Evolutionary conservation across 2,329 filamentous ascomycete species (phyloP).

Genomic region (Fusarium drepaniforme): DNA sequence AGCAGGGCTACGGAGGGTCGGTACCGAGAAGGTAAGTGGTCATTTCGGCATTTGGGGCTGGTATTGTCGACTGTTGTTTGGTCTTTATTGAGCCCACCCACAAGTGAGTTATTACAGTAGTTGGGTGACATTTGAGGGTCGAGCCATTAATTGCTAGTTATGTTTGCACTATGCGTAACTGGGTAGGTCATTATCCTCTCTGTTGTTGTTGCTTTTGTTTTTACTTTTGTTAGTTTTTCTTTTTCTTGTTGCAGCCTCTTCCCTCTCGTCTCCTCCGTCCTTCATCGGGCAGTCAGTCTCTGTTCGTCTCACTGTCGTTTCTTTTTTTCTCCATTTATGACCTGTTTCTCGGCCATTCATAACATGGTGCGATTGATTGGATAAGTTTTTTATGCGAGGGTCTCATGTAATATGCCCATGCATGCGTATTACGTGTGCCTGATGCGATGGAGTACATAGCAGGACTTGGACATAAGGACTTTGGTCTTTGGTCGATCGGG

Average conservation of each 20-base stretch:
- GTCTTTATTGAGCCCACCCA: slow-evolving; percentile 26
- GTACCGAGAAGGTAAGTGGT: slow-evolving; percentile 9
- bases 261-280: not conserved
- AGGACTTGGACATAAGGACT: slow-evolving; percentile 16
- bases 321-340: slow-evolving; percentile 13
- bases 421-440: slow-evolving; percentile 23
- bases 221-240: not conserved
- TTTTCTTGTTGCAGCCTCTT: slow-evolving; percentile 30
- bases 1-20: slow-evolving; percentile 10
- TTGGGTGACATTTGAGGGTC: slow-evolving; percentile 18
- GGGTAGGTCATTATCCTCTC: not conserved
- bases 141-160: not conserved
- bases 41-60: slow-evolving; percentile 13
- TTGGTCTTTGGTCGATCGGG: slow-evolving; percentile 17
- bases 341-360: slow-evolving; percentile 9
- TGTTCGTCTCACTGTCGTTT: slow-evolving; percentile 2
- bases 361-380: slow-evolving; percentile 30
- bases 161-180: slow-evolving; percentile 6
- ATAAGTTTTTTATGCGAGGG: slow-evolving; percentile 31
- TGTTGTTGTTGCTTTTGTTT: not conserved
- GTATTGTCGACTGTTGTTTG: slow-evolving; percentile 27
- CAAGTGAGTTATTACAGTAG: not conserved
- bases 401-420: slow-evolving; percentile 20
- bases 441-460: slow-evolving; percentile 3
- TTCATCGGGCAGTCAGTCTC: not conserved